Base-by-base conservation (phyloP, 2,329 filamentous ascomycete genomes). In the Phyllosticta paracitricarpa region DNA sequence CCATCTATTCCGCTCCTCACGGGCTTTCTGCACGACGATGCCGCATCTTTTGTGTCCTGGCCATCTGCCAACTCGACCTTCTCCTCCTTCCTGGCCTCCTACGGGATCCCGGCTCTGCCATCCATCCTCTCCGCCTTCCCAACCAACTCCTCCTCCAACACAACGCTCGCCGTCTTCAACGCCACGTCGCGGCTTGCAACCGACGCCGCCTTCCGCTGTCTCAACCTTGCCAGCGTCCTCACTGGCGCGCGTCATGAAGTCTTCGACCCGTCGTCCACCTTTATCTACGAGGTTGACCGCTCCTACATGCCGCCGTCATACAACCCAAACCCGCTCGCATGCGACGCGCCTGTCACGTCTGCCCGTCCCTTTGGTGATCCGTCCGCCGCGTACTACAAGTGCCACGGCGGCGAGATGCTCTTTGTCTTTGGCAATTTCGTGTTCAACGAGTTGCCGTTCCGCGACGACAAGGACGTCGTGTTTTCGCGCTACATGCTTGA, bases 101-200 rank as follows among this genome's bases (percentile, higher is more conserved):
- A 58, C 17, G 58, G 51, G 14, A 66, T 70, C 53, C 40, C 66
- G 8, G 56, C 30, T 9, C 26, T 51, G 5, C 19, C 35, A n/a
- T 22, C 51, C 55, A 28, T 68, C 66, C 8, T 22, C 33, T 71
- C 58, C 67, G 68, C 33, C 22, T 70, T 24, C 63, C 70, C 51
- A 10, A 24, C 59, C n/a, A 33, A 51, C 55, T 25, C 7, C 14
- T 22, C 56, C 8, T 33, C 30, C 58, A 65, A 10, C 22, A 59
- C 14, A 70, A 80, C 66, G 62, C 68, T 59, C 78, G 62, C 66
- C 48, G 64, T 71, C 57, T 73, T 72, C 68, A 72, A 73, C 61
- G 60, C 70, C 22, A 71, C 70, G 1, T 59, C 67, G 9, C 67
- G 68, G n/a, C 62, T 71, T 12, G 62, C 69, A 19, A 73, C 71